Conservation (phyloP, 345 rosid species). For the Populus tremula region DNA sequence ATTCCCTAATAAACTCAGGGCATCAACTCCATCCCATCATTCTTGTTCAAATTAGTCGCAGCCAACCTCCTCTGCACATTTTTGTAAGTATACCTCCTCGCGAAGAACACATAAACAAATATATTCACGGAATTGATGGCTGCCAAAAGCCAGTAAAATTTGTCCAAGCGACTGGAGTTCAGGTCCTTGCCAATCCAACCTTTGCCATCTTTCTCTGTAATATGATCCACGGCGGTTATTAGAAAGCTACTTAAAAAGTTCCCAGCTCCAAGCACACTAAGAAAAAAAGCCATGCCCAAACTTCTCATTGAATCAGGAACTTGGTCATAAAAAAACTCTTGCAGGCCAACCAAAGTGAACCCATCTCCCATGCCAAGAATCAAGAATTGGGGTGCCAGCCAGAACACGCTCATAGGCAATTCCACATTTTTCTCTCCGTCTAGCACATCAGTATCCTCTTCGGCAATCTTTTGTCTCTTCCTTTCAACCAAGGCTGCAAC, state of each 20-base stretch:
- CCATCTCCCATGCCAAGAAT: slow-evolving; percentile 44
- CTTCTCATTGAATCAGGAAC: slow-evolving; percentile 69
- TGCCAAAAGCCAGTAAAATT: slow-evolving; percentile 13
- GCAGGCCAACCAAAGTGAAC: slow-evolving; percentile 55
- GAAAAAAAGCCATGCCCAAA: slow-evolving; percentile 55
- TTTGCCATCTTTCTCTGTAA: slow-evolving; percentile 43
- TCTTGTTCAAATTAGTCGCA: not conserved
- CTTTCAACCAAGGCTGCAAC: slow-evolving; percentile 25
- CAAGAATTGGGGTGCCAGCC: slow-evolving; percentile 39
- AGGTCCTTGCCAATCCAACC: slow-evolving; percentile 39
- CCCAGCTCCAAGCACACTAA: slow-evolving; percentile 53
- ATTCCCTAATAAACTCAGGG: not conserved
- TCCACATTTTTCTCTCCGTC: not conserved
- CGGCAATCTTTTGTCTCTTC: slow-evolving; percentile 10
- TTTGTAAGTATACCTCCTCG: slow-evolving; percentile 10
- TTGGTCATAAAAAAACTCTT: slow-evolving; percentile 69
- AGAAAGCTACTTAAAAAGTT: slow-evolving; percentile 47
- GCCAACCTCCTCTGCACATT: not conserved
- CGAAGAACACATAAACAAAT: slow-evolving; percentile 2
- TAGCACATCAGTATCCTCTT: not conserved
- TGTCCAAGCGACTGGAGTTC: slow-evolving; percentile 7
- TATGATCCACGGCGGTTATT: slow-evolving; percentile 39
- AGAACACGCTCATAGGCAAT: slow-evolving; percentile 30
- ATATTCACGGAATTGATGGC: slow-evolving; percentile 1
- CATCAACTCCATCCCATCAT: not conserved